Evolutionary conservation across 2,329 filamentous ascomycete genomes (phyloP), one percentile per base, ranked within the genome.

Genomic region (Fusarium stilboides): DNA sequence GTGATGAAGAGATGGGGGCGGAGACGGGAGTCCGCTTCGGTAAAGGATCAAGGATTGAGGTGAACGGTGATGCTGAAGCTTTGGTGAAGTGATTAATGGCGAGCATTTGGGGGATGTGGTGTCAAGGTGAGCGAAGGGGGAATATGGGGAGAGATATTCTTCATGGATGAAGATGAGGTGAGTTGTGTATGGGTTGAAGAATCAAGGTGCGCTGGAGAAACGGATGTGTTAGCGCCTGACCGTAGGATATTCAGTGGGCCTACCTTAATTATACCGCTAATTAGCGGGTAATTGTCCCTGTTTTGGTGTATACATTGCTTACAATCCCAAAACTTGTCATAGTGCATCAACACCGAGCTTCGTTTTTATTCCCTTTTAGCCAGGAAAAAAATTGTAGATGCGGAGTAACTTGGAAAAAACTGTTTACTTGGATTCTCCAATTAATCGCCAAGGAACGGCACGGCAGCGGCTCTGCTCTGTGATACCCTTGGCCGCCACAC

Each of bases 1-100:
- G 53, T 42, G 19, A 44, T 19, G 13, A 39, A n/a, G 19, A n/a
- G 40, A 65, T 65, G 64, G 65, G 65, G 66, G 65, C 51, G 55
- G 57, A 67, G 65, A 69, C 22, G 45, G 28, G 6, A 31, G 8
- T 2, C n/a, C 6, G 19, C 12, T 42, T 40, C 1, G 12, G 24
- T 13, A 17, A 43, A 10, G 40, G 40, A 43, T 43, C 40, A 24
- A 24, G 40, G 40, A 24, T 24, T 24, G 40, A n/a, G 22, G 22
- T 20, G 22, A 42, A 22, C 24, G 19, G 37, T 34, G 12, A 37
- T 17, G 62, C n/a, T 52, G 45, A 39, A 33, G 44, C 14, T 8
- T 46, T 34, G 49, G 20, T 33, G 14, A 28, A 6, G n/a, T 14
- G 28, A 42, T 42, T 52, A 26, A 9, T 24, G 7, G 34, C 19